These are phyloP conservation scores for Aspergillus aculeatinus DNA, from an alignment of 2,329 filamentous ascomycete genomes.

Conservation along the genomic window DNA sequence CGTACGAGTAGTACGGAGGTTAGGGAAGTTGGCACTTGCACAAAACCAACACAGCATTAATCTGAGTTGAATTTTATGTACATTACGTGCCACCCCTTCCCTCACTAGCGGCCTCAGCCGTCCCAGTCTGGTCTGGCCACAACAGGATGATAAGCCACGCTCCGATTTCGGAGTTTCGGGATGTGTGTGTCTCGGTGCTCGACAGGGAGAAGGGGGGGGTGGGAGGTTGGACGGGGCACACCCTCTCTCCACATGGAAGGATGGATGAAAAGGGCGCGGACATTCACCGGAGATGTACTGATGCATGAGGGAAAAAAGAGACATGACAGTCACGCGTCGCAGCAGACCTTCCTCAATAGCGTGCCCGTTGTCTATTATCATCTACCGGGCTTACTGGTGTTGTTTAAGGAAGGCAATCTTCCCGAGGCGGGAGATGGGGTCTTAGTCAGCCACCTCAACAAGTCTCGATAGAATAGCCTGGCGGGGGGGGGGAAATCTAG, in stretches of 20 bases:
- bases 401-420: background rate
- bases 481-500: background rate
- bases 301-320: background rate
- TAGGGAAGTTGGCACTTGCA: background rate
- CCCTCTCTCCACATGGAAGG: background rate
- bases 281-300: conserved; percentile 1
- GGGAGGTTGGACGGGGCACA: background rate
- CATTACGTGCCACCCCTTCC: background rate
- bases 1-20: background rate
- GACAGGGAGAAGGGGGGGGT: background rate
- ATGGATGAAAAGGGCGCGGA: background rate
- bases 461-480: no score
- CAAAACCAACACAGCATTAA: background rate
- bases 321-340: background rate
- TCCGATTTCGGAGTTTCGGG: conserved; percentile 10
- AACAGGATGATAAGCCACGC: conserved; percentile 4
- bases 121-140: background rate
- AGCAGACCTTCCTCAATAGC: background rate
- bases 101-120: background rate
- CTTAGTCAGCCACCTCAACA: background rate
- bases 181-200: background rate
- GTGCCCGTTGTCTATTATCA: background rate
- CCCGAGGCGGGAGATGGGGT: background rate
- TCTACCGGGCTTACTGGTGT: background rate
- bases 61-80: background rate